These are phyloP conservation scores for Neofusicoccum parvum DNA, from an alignment of 2,329 filamentous ascomycete genomes.

Conservation along the genomic window DNA sequence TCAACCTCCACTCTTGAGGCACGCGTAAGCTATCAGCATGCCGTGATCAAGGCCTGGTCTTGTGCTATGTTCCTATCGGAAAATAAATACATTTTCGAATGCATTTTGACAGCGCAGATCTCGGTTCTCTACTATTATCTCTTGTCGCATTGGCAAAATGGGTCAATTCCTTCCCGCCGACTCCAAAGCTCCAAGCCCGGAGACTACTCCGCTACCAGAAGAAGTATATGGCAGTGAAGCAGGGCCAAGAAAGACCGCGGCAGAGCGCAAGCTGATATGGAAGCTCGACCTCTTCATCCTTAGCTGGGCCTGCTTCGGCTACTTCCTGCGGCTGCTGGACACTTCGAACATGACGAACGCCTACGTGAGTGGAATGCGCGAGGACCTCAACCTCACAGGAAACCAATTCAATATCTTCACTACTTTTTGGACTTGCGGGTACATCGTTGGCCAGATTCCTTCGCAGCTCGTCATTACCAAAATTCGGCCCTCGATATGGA, in stretches of 20 bases:
- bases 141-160: too few species aligned
- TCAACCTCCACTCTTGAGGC: too few species aligned
- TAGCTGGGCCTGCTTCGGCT: constrained; percentile 25
- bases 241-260: constrained; percentile 26
- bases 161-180: too few species aligned
- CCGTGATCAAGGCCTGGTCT: too few species aligned
- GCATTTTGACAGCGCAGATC: too few species aligned
- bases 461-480: constrained; percentile 31
- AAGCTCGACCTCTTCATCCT: constrained; percentile 30
- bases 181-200: too few species aligned
- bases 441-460: constrained; percentile 27
- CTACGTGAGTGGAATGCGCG: constrained; percentile 32
- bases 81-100: too few species aligned
- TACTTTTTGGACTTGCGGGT: constrained; percentile 28
- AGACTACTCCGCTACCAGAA: too few species aligned
- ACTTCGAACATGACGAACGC: constrained; percentile 32
- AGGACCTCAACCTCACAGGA: constrained; percentile 29
- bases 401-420: constrained; percentile 31
- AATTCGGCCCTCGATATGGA: constrained; percentile 25
- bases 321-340: constrained; percentile 33
- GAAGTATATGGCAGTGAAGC: too few species aligned
- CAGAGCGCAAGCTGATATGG: constrained; percentile 29
- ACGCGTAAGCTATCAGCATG: too few species aligned
- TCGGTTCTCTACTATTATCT: too few species aligned
- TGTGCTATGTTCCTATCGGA: too few species aligned